A percentile compares a stretch with the other conserved stretches of the same genome.
phyloP scores from a whole-genome alignment of 108 stramenopile species.

The Chaetoceros muelleri region DNA sequence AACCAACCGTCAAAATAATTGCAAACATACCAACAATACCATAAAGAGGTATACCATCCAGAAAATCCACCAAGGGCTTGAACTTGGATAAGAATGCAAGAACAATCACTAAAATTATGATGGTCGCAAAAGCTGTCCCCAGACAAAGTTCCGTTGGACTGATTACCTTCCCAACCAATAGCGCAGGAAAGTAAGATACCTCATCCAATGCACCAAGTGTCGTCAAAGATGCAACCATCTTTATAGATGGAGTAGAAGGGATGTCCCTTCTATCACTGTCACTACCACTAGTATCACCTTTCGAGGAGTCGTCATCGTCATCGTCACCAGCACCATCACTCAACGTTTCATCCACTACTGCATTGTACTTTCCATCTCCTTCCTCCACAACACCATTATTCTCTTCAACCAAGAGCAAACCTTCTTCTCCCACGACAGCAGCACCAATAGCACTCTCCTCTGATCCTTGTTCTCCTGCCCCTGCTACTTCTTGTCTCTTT shows the following conservation, averaged over 20 bases:
- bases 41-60: conserved; percentile 55
- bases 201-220: conserved; percentile 56
- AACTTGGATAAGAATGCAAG: conserved; percentile 29
- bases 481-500: conserved; percentile 4
- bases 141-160: conserved; percentile 40
- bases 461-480: conserved; percentile 16
- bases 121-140: conserved; percentile 51
- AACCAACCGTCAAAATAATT: conserved; percentile 34
- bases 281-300: background rate
- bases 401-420: conserved; percentile 4
- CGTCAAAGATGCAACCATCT: conserved; percentile 41
- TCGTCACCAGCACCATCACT: background rate
- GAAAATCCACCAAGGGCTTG: conserved; percentile 39
- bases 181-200: conserved; percentile 58
- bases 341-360: conserved; percentile 6
- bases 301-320: conserved; percentile 15
- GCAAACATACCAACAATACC: conserved; percentile 48
- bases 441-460: background rate
- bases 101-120: conserved; percentile 37
- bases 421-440: conserved; percentile 3
- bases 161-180: conserved; percentile 53
- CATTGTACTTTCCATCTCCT: background rate
- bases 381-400: background rate
- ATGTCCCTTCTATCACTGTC: conserved; percentile 3
- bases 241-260: conserved; percentile 18